Conservation (phyloP, 306 rosid genomes). For the Parietaria judaica region DNA sequence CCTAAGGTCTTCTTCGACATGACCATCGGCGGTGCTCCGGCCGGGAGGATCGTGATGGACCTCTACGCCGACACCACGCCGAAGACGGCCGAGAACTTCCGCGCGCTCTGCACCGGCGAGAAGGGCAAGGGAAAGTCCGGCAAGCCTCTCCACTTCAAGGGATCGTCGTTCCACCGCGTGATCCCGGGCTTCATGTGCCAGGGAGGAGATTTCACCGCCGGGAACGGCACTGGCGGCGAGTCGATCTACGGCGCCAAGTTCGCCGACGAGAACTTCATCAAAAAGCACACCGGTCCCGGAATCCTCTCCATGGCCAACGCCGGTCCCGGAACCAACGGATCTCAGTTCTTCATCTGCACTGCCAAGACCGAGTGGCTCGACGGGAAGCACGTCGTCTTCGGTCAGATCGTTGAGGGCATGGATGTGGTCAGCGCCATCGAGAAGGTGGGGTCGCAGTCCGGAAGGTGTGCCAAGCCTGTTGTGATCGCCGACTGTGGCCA, state of each 20-base stretch:
- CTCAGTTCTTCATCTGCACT: constrained; percentile 93
- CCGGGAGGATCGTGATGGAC: constrained; percentile 75
- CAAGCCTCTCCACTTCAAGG: constrained; percentile 81
- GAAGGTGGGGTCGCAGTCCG: constrained; percentile 65
- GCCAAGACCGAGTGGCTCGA: constrained; percentile 84
- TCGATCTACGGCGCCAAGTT: constrained; percentile 89
- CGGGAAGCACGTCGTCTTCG: constrained; percentile 91
- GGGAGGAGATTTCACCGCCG: constrained; percentile 93
- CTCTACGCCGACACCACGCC: constrained; percentile 74
- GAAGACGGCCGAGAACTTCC: constrained; percentile 80
- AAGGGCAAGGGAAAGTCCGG: constrained; percentile 69
- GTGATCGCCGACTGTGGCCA: constrained; percentile 69
- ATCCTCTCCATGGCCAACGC: constrained; percentile 85
- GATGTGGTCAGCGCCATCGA: constrained; percentile 57
- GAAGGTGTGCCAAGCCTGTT: constrained; percentile 55
- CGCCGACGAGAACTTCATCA: constrained; percentile 80
- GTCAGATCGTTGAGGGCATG: constrained; percentile 59
- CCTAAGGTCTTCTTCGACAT: constrained; percentile 81
- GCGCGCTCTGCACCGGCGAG: constrained; percentile 97
- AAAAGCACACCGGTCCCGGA: constrained; percentile 89
- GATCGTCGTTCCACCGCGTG: constrained; percentile 84
- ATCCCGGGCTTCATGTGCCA: constrained; percentile 91
- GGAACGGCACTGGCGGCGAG: constrained; percentile 90
- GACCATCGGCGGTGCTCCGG: constrained; percentile 48
- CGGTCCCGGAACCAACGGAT: constrained; percentile 83